Evolutionary conservation across 2,329 filamentous ascomycete genomes (phyloP).

Genomic region (Cladophialophora carrionii): DNA sequence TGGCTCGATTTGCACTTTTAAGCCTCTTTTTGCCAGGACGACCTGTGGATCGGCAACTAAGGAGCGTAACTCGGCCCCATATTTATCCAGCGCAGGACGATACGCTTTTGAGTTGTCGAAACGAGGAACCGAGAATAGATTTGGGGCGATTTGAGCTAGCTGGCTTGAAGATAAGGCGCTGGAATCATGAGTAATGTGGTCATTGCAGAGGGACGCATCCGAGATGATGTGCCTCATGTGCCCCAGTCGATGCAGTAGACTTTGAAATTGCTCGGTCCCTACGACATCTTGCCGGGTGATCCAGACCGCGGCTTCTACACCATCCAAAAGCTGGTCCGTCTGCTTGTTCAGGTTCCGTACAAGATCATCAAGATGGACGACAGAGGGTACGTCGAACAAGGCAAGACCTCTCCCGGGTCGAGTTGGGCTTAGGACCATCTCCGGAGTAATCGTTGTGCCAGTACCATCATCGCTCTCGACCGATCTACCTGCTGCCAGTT

Average conservation of each 20-base stretch:
- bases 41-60: slow-evolving; percentile 27
- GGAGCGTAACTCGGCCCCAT: not conserved
- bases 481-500: slow-evolving; percentile 65
- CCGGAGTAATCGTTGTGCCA: slow-evolving; percentile 68
- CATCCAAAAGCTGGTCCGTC: slow-evolving; percentile 62
- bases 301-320: slow-evolving; percentile 76
- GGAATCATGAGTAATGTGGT: slow-evolving; percentile 72
- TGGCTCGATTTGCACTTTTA: slow-evolving; percentile 53
- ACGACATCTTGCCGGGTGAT: slow-evolving; percentile 72
- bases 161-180: slow-evolving; percentile 68
- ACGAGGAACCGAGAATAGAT: slow-evolving; percentile 71
- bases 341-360: slow-evolving; percentile 56
- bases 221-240: slow-evolving; percentile 76
- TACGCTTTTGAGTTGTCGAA: slow-evolving; percentile 58
- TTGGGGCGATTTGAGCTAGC: slow-evolving; percentile 71
- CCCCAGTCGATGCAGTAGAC: slow-evolving; percentile 68
- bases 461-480: slow-evolving; percentile 66
- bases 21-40: slow-evolving; percentile 47
- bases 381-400: slow-evolving; percentile 75
- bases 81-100: slow-evolving; percentile 3
- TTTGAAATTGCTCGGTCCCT: slow-evolving; percentile 63
- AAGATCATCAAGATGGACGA: slow-evolving; percentile 70
- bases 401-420: slow-evolving; percentile 73
- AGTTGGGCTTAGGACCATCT: slow-evolving; percentile 77
- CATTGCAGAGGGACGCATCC: slow-evolving; percentile 72